Conservation (phyloP, 169 alveolate species). For the Miamiensis avidus region DNA sequence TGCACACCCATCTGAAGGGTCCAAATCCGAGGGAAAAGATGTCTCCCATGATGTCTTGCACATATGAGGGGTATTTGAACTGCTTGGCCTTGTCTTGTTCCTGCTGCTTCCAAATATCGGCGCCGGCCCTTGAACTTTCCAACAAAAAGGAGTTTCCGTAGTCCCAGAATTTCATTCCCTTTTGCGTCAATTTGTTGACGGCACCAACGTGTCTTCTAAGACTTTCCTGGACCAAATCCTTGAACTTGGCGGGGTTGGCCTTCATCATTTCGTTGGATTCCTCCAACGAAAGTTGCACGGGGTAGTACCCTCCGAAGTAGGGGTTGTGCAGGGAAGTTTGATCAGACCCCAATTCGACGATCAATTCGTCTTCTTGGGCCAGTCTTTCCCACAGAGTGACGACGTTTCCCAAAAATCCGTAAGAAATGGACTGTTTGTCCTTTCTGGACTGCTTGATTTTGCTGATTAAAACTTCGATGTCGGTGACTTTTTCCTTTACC, state of each 20-base stretch:
- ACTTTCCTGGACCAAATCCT: constrained; percentile 46
- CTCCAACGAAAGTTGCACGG: constrained; percentile 47
- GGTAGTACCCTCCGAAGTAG: constrained; percentile 69
- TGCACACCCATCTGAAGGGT: constrained; percentile 72
- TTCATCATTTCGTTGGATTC: constrained; percentile 49
- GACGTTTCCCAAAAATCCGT: constrained; percentile 62
- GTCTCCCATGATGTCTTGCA: constrained; percentile 68
- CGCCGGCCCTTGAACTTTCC: constrained; percentile 65
- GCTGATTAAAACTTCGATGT: constrained; percentile 32
- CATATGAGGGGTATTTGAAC: constrained; percentile 56
- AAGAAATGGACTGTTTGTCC: constrained; percentile 47
- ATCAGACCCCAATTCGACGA: constrained; percentile 65
- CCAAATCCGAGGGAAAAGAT: constrained; percentile 71
- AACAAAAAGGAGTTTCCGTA: constrained; percentile 71
- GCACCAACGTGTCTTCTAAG: constrained; percentile 61
- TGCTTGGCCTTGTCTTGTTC: constrained; percentile 14
- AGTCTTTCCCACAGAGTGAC: constrained; percentile 68
- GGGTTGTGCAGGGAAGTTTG: constrained; percentile 66
- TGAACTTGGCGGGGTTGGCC: constrained; percentile 49
- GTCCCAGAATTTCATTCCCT: constrained; percentile 68
- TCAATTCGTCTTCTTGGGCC: constrained; percentile 45
- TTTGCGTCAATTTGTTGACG: constrained; percentile 46
- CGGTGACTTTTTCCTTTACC: constrained; percentile 59
- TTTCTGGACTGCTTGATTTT: constrained; percentile 37
- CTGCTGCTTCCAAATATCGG: constrained; percentile 39